Base-by-base conservation (phyloP, 768 basidiomycete genomes). In the Nidularia sp. region DNA sequence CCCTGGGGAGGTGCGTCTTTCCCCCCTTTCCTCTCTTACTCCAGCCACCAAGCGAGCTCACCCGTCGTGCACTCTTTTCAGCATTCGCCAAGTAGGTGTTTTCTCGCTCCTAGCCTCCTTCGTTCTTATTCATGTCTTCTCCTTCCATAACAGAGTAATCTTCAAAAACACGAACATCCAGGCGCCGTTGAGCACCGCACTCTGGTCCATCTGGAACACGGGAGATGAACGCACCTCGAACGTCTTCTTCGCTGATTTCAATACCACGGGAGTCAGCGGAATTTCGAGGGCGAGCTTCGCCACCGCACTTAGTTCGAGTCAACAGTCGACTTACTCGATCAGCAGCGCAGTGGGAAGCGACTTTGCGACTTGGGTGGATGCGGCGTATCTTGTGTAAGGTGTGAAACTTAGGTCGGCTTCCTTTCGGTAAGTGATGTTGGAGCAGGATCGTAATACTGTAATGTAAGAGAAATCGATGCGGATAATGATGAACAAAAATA, bases 141-240 rank as follows among this genome's bases (percentile, higher is more conserved):
- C 35, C 15, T 33, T 34, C 33, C 42, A 33, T 45, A 45, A 51
- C 55, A 73, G 74, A 54, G 75, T 78, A 10, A 67, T 77, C 32
- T 76, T 73, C 67, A 74, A 75, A 46, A 73, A 74, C 54, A 77
- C 75, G 0, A 51, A 65, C 34, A 66, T 80, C 34, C 68, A 60
- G 0, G 69, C 69, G 8, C 70, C 69, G 2, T 50, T 77, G 45
- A 73, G 76, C 50, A 57, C 63, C 8, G 66, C 71, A 0, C 57
- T 79, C 18, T 80, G 78, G 78, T 73, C 73, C 0, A 61, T 70
- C 15, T 80, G 79, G 78, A 66, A 69, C 49, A 49, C 61, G 2
- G 67, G 63, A 7, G 70, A 69, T 44, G 57, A 66, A 15, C 63
- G 67, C 22, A 76, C 70, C 2, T 71, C 74, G 53, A 57, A 78